Evolutionary conservation across 169 alveolate species (phyloP), one percentile per base, ranked within the genome.

Genomic region (Perkinsus olseni): DNA sequence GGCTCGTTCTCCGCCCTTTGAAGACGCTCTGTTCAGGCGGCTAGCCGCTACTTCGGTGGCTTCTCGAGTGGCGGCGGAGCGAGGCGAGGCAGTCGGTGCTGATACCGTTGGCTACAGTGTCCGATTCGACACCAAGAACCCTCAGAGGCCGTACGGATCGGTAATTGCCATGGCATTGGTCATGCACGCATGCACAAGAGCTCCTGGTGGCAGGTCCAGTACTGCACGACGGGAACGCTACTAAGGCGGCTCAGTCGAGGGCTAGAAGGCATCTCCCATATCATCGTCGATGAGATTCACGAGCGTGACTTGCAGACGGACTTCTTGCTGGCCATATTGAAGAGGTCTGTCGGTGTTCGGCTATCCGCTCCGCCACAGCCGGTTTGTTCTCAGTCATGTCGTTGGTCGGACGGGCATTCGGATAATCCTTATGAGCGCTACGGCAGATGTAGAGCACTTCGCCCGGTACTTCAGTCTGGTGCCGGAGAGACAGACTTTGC

Each of bases 251-350:
- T 91, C 0, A 37, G 74, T 38, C 82, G 74, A 20, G 93, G 93
- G 24, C 74, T 91, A 74, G 36, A 91, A 20, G 93, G 93, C 48
- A 39, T 91, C 39, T 91, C 93, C 11, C 93, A 91, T 91, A 36
- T 95, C 38, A 92, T 95, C n/a, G 48, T 95, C 34, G 97, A 95
- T 94, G 97, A 95, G 50, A 96, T 95, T 0, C 97, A 95, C 48
- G 96, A 95, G 36, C 95, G 97, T 20, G 94, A 93, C 10, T 40
- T 94, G 31, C 93, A 95, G 6, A 93, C 94, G 31, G 97, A 95
- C 62, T n/a, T 95, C 24, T 62, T 95, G n/a, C 93, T 91, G n/a
- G 82, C 62, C 0, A 50, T 91, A 0, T 34, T 91, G 90, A 91
- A 45, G 39, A 48, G 93, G 74, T 36, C 13, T 31, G 39, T 40